Base-by-base conservation (phyloP, 2,329 filamentous ascomycete genomes). In the Neopestalotiopsis clavispora region DNA sequence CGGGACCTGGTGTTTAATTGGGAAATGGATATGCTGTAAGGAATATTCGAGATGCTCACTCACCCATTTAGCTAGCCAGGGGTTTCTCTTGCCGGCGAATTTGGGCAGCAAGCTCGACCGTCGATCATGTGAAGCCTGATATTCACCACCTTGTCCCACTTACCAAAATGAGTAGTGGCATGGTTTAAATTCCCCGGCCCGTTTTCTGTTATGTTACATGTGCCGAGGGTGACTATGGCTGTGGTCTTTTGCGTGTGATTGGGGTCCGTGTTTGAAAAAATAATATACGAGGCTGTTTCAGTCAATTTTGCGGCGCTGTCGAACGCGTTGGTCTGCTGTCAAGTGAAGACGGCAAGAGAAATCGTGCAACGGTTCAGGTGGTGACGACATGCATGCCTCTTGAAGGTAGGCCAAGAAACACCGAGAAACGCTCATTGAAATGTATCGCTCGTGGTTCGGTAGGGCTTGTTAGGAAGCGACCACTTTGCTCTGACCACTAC, bases 21-120 rank as follows among this genome's bases (percentile, higher is more conserved):
- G 34, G 34, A 52, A 23, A 52, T 52, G 45, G 45, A 52, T 52
- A 45, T 30, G 40, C 40, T 20, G 13, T 45, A 20, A 30, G 23
- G 61, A 49, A n/a, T 49, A 45, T 64, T 64, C 61, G 40, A 64
- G 61, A 64, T 64, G 61, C 61, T 64, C 40, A 14, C 23, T 34
- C n/a, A 64, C n/a, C 34, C 40, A 14, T 20, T 34, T 17, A 64
- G 9, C 34, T 64, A 6, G n/a, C 61, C 45, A 52, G 45, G 45
- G 45, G 45, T 20, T 20, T 52, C 45, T 20, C 20, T 20, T 52
- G 45, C 45, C 45, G 45, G 45, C 14, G 14, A n/a, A 28, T 28
- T 64, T 52, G 61, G 61, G 61, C 61, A 64, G 38, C 61, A 64
- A 64, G 61, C n/a, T 28, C 61, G 40, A 49, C 61, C 10, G 61